These are phyloP conservation scores for Ganoderma multipileum DNA, from an alignment of 1,284 basidiomycete genomes.

Conservation along the genomic window DNA sequence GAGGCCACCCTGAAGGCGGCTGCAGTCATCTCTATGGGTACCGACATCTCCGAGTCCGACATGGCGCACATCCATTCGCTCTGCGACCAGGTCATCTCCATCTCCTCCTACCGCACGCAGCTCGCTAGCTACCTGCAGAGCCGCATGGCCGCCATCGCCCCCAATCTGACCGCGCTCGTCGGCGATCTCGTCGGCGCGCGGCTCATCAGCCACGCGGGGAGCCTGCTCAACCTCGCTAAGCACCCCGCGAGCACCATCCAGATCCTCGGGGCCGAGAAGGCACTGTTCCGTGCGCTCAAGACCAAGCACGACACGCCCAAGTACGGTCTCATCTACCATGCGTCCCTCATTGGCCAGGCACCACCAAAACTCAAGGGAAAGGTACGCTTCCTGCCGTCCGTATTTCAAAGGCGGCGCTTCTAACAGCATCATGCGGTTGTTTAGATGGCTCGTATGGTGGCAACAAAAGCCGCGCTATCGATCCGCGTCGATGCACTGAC, in stretches of 20 bases:
- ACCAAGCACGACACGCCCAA: slow-evolving; percentile 99
- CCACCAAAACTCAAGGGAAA: slow-evolving; percentile 99
- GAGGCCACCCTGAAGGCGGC: slow-evolving; percentile 92
- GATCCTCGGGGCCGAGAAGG: slow-evolving; percentile 98
- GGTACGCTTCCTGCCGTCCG: slow-evolving; percentile 46
- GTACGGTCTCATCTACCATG: slow-evolving; percentile 97
- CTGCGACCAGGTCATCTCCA: slow-evolving; percentile 97
- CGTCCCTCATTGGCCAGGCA: slow-evolving; percentile 95
- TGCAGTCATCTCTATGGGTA: slow-evolving; percentile 98
- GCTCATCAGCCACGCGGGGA: slow-evolving; percentile 96
- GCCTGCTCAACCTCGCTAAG: slow-evolving; percentile 93
- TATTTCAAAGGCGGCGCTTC: background rate
- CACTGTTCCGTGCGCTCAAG: slow-evolving; percentile 96
- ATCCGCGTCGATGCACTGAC: slow-evolving; percentile 97
- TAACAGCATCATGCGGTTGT: background rate
- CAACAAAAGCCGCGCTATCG: slow-evolving; percentile 95
- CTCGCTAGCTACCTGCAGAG: slow-evolving; percentile 95
- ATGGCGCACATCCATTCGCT: slow-evolving; percentile 94
- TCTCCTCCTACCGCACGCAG: slow-evolving; percentile 93
- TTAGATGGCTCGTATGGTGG: slow-evolving; percentile 99
- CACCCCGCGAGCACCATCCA: slow-evolving; percentile 98
- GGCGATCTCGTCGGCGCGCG: slow-evolving; percentile 97
- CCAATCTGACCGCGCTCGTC: slow-evolving; percentile 94
- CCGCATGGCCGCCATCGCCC: slow-evolving; percentile 97
- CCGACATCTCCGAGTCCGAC: slow-evolving; percentile 96